A percentile compares a stretch with the other conserved stretches of the same genome.
phyloP scores from a whole-genome alignment of 495 filamentous ascomycete species.

The Penicillium roqueforti region DNA sequence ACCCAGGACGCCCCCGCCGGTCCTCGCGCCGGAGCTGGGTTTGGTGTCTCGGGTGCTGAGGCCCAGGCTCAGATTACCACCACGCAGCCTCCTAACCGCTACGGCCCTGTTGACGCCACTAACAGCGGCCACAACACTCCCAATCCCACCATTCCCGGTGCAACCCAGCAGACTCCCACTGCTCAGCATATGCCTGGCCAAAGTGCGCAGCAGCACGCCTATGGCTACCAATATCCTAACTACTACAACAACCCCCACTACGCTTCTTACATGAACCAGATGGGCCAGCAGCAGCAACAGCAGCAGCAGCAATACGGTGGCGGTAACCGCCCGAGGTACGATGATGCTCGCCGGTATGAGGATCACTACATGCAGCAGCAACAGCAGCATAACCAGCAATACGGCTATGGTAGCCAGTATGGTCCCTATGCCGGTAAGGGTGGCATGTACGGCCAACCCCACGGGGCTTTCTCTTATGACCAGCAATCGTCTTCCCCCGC shows the following conservation, averaged over 20 bases:
- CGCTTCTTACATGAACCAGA: slow-evolving; percentile 71
- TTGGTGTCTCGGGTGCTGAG: slow-evolving; percentile 68
- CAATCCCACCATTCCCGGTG: slow-evolving; percentile 69
- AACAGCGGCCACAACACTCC: slow-evolving; percentile 86
- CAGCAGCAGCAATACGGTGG: slow-evolving; percentile 45
- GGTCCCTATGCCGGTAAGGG: slow-evolving; percentile 70
- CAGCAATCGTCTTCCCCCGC: slow-evolving; percentile 68
- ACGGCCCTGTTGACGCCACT: slow-evolving; percentile 68
- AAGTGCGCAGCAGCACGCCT: slow-evolving; percentile 44
- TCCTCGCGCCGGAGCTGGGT: slow-evolving; percentile 60
- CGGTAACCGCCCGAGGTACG: slow-evolving; percentile 52
- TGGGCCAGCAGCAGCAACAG: slow-evolving; percentile 32
- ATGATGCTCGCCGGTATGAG: slow-evolving; percentile 53
- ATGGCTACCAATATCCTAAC: slow-evolving; percentile 63
- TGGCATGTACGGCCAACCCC: slow-evolving; percentile 75
- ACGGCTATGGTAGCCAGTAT: slow-evolving; percentile 66
- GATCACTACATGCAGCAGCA: slow-evolving; percentile 33
- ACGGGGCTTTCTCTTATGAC: slow-evolving; percentile 76
- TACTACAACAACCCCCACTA: slow-evolving; percentile 81
- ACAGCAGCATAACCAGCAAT: slow-evolving; percentile 50
- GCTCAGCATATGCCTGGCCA: slow-evolving; percentile 61
- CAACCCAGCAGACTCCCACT: slow-evolving; percentile 59
- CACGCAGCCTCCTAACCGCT: slow-evolving; percentile 62
- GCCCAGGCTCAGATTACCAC: slow-evolving; percentile 72
- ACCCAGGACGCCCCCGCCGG: slow-evolving; percentile 71